Evolutionary conservation across 1,284 basidiomycete species (phyloP), one percentile per base, ranked within the genome.

Genomic region (Rhodofomes roseus): DNA sequence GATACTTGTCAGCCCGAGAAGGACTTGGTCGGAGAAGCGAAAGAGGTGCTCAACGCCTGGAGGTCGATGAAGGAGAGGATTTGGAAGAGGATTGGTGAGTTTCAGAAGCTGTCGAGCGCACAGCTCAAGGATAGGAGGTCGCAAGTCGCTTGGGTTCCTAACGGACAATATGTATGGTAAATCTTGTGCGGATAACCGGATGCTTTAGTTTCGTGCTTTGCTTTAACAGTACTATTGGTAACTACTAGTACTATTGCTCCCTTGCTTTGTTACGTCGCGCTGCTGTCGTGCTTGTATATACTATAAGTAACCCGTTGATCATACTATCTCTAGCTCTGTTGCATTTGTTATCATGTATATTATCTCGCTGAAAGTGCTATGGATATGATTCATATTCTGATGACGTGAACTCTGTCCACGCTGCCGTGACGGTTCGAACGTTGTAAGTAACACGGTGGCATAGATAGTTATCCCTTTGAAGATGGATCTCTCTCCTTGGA

Each of bases 1-100:
- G 81, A 83, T 66, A 78, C 75, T 1, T 80, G 79, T 79, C 71
- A 79, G 61, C 58, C 62, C 20, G 71, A 66, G 53, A 70, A 69
- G 1, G 71, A 72, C n/a, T 62, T 82, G 7, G 56, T 63, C 9
- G 71, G 73, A 8, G 65, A 64, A 18, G 74, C 79, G 1, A 62
- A 64, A 0, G 60, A 65, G 4, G 63, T 78, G 29, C 64, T 80
- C 14, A 48, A 62, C 1, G 68, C 67, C 25, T 81, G 74, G 74
- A 64, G 63, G 50, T 40, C 43, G 6, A 54, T 56, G 18, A 71
- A 70, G 63, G 59, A 52, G 46, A 54, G 64, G 18, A 71, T 73
- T 14, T 40, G 61, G 37, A 63, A 68, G 20, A 68, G 64, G 25
- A 65, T 71, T 2, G 64, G 61, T 22, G 68, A 71, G 56, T 70